Conservation (phyloP, 352 stramenopile genomes). For the Pythium sukuiense region DNA sequence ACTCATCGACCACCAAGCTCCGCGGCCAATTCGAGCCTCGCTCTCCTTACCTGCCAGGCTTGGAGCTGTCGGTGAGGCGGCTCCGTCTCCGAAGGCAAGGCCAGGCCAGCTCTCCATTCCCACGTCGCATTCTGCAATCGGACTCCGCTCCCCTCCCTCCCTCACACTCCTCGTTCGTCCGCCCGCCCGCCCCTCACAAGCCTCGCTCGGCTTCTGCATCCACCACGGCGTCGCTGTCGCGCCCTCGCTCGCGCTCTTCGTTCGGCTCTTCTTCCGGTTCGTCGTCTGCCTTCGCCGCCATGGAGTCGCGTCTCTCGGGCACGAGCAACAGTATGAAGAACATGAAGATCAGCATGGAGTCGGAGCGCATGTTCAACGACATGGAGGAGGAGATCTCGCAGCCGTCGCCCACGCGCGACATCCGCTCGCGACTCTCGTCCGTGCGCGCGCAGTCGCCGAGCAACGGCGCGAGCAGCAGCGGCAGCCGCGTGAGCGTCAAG, state of each 20-base stretch:
- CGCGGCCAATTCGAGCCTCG: too few relatives aligned
- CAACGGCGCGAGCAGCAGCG: slow-evolving; percentile 27
- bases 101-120: too few relatives aligned
- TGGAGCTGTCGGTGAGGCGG: too few relatives aligned
- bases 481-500: slow-evolving; percentile 65
- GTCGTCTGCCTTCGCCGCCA: slow-evolving; percentile 23
- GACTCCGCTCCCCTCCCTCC: not conserved
- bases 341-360: slow-evolving; percentile 85
- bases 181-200: not conserved
- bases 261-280: slow-evolving; percentile 14
- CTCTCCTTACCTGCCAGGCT: too few relatives aligned
- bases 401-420: slow-evolving; percentile 51
- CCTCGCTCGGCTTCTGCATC: not conserved
- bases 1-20: too few relatives aligned
- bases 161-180: not conserved
- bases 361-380: slow-evolving; percentile 77
- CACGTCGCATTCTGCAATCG: too few relatives aligned
- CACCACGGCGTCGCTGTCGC: slow-evolving; percentile 2
- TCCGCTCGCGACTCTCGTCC: slow-evolving; percentile 56
- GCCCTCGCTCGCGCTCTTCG: not conserved
- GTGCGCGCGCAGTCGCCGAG: slow-evolving; percentile 53
- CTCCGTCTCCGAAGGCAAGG: too few relatives aligned
- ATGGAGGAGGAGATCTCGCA: slow-evolving; percentile 71
- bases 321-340: slow-evolving; percentile 69
- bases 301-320: slow-evolving; percentile 65